phyloP scores from a whole-genome alignment of 306 rosid species.

The Astragalus membranaceus region DNA sequence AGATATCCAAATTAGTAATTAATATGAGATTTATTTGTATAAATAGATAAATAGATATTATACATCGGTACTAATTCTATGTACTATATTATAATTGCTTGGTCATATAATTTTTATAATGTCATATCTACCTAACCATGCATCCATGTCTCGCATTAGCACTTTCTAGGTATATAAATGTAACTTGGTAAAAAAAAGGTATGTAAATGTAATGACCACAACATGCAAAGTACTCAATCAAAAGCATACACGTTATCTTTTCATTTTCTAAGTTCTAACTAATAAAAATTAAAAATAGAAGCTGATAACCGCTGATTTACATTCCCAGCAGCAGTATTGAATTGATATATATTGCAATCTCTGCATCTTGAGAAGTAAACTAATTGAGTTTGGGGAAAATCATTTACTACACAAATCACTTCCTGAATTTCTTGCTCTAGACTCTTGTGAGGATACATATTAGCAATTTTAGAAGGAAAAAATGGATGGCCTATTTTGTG shows the following conservation, averaged over 20 bases:
- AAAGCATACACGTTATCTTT: not conserved
- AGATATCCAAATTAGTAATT: no score
- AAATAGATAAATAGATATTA: no score
- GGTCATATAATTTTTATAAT: no score
- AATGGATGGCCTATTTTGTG: conserved; percentile 3
- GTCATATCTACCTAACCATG: no score
- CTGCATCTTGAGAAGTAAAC: not conserved
- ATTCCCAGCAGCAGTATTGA: not conserved
- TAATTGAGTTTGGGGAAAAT: conserved; percentile 1
- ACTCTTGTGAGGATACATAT: not conserved
- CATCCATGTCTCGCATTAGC: not conserved
- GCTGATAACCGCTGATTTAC: not conserved
- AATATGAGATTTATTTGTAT: no score
- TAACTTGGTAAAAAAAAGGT: no score
- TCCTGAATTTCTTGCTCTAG: not conserved
- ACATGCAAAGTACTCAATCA: not conserved
- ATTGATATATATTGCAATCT: not conserved
- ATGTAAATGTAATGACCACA: not conserved
- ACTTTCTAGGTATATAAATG: not conserved
- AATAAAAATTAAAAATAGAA: not conserved
- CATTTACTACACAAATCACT: not conserved
- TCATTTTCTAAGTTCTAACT: not conserved
- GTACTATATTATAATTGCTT: no score
- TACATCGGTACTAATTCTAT: no score
- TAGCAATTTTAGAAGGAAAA: not conserved